phyloP scores from a whole-genome alignment of 2,329 filamentous ascomycete genomes.

The Aspergillus aculeatus region DNA sequence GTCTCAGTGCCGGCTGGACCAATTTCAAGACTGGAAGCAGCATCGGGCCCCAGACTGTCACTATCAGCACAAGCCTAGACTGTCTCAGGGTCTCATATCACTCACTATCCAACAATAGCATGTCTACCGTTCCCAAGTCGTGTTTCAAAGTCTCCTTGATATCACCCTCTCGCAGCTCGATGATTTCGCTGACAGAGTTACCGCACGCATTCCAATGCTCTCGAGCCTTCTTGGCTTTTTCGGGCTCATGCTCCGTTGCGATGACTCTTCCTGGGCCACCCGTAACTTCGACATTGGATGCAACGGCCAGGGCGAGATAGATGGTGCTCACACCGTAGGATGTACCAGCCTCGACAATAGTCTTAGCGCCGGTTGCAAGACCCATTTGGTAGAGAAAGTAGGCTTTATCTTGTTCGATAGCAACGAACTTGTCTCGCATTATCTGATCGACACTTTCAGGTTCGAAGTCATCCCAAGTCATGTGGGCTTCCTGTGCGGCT shows the following conservation, averaged over 20 bases:
- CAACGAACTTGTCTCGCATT: conserved; percentile 59
- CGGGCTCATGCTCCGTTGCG: conserved; percentile 59
- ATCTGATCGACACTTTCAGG: conserved; percentile 30
- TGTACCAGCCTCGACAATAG: conserved; percentile 61
- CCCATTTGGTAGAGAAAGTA: conserved; percentile 56
- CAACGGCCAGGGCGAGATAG: conserved; percentile 59
- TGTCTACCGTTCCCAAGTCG: conserved; percentile 50
- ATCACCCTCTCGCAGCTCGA: conserved; percentile 60
- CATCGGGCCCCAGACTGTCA: background rate
- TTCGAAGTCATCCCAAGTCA: background rate
- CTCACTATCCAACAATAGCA: conserved; percentile 60
- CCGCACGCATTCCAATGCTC: conserved; percentile 56
- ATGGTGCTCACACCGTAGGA: conserved; percentile 63
- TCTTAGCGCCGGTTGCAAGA: conserved; percentile 49
- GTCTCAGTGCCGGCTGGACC: background rate
- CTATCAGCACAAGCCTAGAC: background rate
- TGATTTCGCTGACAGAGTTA: conserved; percentile 48
- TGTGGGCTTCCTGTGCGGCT: background rate
- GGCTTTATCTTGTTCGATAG: conserved; percentile 59
- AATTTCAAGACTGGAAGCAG: background rate
- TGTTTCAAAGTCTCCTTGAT: conserved; percentile 56
- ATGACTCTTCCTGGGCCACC: conserved; percentile 50
- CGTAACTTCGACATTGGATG: conserved; percentile 43
- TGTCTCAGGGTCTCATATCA: background rate
- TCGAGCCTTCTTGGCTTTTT: conserved; percentile 54